A percentile compares a stretch with the other conserved stretches of the same genome.
phyloP scores from a whole-genome alignment of 176 grass and related monocot species.

The Musa troglodytarum region DNA sequence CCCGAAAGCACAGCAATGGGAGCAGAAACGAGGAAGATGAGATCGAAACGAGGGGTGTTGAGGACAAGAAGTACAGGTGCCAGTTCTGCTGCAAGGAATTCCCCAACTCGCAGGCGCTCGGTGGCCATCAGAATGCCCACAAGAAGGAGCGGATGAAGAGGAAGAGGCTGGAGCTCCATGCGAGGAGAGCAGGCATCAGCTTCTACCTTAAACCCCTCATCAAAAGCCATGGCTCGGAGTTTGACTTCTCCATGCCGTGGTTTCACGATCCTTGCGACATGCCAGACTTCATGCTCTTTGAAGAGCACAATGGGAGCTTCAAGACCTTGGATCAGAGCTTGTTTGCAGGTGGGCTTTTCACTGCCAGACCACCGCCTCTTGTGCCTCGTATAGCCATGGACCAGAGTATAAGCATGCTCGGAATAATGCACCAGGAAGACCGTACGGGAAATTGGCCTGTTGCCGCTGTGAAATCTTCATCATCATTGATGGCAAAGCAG shows the following conservation, averaged over 20 bases:
- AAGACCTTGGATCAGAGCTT: neutral
- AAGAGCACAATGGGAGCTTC: conserved; percentile 7
- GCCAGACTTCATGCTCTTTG: neutral
- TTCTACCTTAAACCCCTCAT: conserved; percentile 22
- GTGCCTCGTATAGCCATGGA: neutral
- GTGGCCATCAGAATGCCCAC: conserved; percentile 31
- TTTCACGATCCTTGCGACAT: neutral
- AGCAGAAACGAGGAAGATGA: neutral
- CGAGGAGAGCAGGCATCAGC: conserved; percentile 2
- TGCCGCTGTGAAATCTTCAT: neutral
- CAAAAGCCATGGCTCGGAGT: conserved; percentile 8
- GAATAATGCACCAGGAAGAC: neutral
- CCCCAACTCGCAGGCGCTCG: conserved; percentile 35
- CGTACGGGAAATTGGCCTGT: neutral
- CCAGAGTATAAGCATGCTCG: neutral
- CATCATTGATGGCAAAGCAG: neutral
- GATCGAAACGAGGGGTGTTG: neutral
- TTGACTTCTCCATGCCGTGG: conserved; percentile 2
- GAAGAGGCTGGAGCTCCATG: conserved; percentile 17
- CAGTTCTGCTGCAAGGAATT: conserved; percentile 35
- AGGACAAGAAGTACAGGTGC: conserved; percentile 22
- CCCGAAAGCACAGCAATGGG: neutral
- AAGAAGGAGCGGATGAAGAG: conserved; percentile 30
- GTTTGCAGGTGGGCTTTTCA: neutral
- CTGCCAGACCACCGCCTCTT: conserved; percentile 4